Base-by-base conservation (phyloP, 768 basidiomycete species). In the Suillus discolor region DNA sequence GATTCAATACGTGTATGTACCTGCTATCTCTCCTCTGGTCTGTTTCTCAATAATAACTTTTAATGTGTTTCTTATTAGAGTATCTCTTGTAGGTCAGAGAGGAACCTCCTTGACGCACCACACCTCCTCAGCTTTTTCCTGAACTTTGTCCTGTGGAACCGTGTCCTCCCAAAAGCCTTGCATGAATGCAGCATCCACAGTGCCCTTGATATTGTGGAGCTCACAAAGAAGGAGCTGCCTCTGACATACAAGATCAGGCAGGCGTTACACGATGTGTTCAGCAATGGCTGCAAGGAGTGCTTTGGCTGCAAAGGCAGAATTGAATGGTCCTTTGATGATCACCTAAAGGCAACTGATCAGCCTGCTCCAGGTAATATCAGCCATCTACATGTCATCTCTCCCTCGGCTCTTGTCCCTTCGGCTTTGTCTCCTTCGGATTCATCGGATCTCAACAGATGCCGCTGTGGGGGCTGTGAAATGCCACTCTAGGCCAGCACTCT, bases 101-200 rank as follows among this genome's bases (percentile, higher is more conserved):
- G 72, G 60, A 82, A 85, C 66, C 79, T 90, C 47, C 66, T 77
- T 13, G 78, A 81, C 64, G 77, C 82, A 2, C 90, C 90, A 3
- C 83, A 80, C 34, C 77, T 92, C 4, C 54, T 90, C 6, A 75
- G 69, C 1, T 89, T 90, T 71, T 92, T 89, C 74, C 63, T 91
- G 39, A 73, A 82, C 16, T 92, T 85, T 71, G 70, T 91, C n/a
- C 38, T 89, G 18, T 83, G 86, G 25, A 87, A 83, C 68, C 73
- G 79, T 36, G 82, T 85, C 20, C 78, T 92, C 53, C 81, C 80
- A 0, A 88, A 90, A 67, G 65, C 76, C 0, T 66, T 69, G 6
- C 79, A 80, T 67, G 84, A 86, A 64, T 79, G 79, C 1, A 79
- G 76, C 8, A 76, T 90, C 53, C 80, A 79, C 51, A 78, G 77